Percentiles rank a stretch among this genome's conserved stretches.
Conservation (phyloP, 805 yeast species). For the Sungouiozyma intestinalis region DNA sequence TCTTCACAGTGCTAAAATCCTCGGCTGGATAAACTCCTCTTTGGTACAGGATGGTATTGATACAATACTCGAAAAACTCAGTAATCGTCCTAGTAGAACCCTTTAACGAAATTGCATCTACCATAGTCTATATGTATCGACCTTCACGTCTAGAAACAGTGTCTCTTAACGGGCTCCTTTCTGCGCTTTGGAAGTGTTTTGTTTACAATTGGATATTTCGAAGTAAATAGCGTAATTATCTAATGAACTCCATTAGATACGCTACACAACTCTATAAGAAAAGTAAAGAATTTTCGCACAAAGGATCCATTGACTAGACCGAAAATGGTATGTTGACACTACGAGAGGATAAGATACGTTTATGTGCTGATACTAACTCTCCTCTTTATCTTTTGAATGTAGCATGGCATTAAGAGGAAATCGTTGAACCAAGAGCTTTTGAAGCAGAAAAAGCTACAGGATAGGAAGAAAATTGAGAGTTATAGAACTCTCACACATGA, state of each 20-base stretch:
- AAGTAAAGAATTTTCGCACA: too few species aligned
- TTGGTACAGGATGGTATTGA: conserved; percentile 75
- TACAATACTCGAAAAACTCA: conserved; percentile 75
- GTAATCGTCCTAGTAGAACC: conserved; percentile 74
- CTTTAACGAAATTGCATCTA: conserved; percentile 36
- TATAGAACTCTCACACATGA: conserved; percentile 39
- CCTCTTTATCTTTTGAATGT: conserved; percentile 1
- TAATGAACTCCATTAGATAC: too few species aligned
- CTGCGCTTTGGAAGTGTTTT: too few species aligned
- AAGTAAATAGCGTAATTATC: too few species aligned
- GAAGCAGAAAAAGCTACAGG: conserved; percentile 42
- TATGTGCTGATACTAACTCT: neutral
- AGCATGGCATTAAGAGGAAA: conserved; percentile 67
- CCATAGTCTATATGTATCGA: conserved; percentile 7
- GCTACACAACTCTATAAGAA: too few species aligned
- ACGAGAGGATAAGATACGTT: neutral
- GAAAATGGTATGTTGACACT: conserved; percentile 6
- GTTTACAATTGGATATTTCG: neutral
- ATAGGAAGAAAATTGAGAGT: conserved; percentile 46
- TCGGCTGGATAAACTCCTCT: conserved; percentile 84
- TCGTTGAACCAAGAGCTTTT: conserved; percentile 47
- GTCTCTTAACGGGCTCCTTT: too few species aligned
- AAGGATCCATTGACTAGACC: too few species aligned
- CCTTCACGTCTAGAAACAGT: too few species aligned
- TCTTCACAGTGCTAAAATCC: conserved; percentile 66